phyloP scores from a whole-genome alignment of 306 rosid species.

The Lupinus albus region DNA sequence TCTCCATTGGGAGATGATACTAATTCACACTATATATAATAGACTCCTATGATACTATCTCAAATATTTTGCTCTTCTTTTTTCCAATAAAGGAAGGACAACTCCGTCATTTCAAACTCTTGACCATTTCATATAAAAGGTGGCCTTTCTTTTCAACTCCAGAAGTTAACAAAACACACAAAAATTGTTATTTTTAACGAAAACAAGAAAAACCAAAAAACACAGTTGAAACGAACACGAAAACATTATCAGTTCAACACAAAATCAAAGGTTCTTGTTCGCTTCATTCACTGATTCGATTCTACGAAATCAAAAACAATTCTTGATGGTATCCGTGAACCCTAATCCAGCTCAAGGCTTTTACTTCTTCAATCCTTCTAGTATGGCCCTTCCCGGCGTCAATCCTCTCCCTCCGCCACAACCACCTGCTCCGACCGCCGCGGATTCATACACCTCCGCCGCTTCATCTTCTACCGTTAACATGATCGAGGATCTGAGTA shows the following conservation, averaged over 20 bases:
- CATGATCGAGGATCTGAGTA: constrained; percentile 51
- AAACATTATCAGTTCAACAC: background rate
- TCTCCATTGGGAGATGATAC: no score
- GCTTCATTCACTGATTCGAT: background rate
- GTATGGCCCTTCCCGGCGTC: constrained; percentile 56
- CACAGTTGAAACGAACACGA: background rate
- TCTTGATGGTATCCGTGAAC: constrained; percentile 68
- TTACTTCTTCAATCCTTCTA: constrained; percentile 62
- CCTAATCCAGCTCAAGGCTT: constrained; percentile 68
- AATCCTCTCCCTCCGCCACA: constrained; percentile 48
- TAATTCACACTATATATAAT: no score
- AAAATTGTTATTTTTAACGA: background rate
- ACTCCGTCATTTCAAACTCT: background rate
- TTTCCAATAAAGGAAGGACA: background rate
- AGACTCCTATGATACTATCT: no score
- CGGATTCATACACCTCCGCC: constrained; percentile 10
- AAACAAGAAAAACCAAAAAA: background rate
- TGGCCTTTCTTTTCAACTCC: background rate
- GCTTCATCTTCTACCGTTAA: background rate
- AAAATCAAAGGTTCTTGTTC: background rate
- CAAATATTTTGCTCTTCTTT: no score
- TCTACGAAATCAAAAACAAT: background rate
- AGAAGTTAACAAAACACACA: background rate
- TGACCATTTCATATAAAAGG: background rate
- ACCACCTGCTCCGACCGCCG: constrained; percentile 15